Base-by-base conservation (phyloP, 495 filamentous ascomycete species). In the Tricharina praecox region DNA sequence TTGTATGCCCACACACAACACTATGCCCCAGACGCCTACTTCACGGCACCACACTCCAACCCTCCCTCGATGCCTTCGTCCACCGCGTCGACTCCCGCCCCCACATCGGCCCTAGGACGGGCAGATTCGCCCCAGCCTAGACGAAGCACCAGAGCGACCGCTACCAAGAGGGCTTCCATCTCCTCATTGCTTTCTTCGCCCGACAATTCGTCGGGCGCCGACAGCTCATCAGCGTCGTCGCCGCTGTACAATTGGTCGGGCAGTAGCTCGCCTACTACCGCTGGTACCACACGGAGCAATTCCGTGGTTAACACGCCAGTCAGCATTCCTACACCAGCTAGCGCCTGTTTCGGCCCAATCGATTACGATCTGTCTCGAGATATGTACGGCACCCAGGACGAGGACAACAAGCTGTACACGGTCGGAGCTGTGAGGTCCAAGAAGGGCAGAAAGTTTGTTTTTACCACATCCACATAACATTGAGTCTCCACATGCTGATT, bases 381-480 rank as follows among this genome's bases (percentile, higher is more conserved):
- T 11, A 24, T 32, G 1, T 46, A 46, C 23, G 11, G 24, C 10
- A 3, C 18, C 13, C 25, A 46, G 4, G 43, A 46, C 4, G 45
- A 48, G 33, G 34, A 48, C 9, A 28, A 8, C n/a, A 38, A 48
- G n/a, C 11, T 28, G 16, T 38, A 38, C 45, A 28, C 32, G 5
- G 34, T 39, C 15, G 26, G 34, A 5, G 9, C 19, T 20, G 15
- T 23, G n/a, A 20, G 49, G 13, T 30, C 26, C n/a, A 50, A 37
- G 34, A 61, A 61, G 45, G 50, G 46, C 32, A 60, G 50, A 49
- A 60, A 49, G 58, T 61, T 53, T 48, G 58, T 51, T 5, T 28
- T 45, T 26, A 39, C 33, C 18, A 38, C 16, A 43, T 33, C 3
- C 4, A 25, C 39, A 43, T 37, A 37, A n/a, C n/a, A n/a, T n/a